A percentile compares a stretch with the other conserved stretches of the same genome.
Conservation (phyloP, 352 stramenopile species). For the Phytophthora fragariae region DNA sequence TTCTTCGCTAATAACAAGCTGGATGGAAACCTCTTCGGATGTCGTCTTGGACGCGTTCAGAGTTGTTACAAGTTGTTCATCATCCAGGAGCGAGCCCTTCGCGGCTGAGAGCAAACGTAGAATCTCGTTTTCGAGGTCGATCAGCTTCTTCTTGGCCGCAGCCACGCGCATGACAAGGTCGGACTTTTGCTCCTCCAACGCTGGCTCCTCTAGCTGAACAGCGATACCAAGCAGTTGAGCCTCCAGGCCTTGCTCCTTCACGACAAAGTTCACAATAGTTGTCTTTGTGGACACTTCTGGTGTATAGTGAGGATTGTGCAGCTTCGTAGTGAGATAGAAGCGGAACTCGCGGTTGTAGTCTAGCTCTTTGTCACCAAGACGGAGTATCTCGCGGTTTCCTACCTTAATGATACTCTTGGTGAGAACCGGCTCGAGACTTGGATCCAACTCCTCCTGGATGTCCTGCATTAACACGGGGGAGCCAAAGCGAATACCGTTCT, state of each 20-base stretch:
- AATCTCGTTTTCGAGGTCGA: slow-evolving; percentile 97
- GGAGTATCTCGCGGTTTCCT: slow-evolving; percentile 94
- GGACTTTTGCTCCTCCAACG: slow-evolving; percentile 95
- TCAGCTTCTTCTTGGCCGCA: slow-evolving; percentile 94
- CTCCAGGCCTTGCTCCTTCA: slow-evolving; percentile 96
- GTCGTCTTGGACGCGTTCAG: slow-evolving; percentile 96
- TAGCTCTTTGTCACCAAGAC: slow-evolving; percentile 95
- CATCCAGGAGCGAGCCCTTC: slow-evolving; percentile 94
- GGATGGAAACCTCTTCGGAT: slow-evolving; percentile 93
- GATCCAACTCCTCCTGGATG: slow-evolving; percentile 96
- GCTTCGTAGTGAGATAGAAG: slow-evolving; percentile 97
- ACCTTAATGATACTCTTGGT: slow-evolving; percentile 96
- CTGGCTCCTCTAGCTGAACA: slow-evolving; percentile 94
- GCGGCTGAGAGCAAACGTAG: slow-evolving; percentile 91
- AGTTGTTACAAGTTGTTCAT: slow-evolving; percentile 95
- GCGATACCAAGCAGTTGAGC: slow-evolving; percentile 95
- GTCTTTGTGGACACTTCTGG: slow-evolving; percentile 96
- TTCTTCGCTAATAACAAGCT: slow-evolving; percentile 94
- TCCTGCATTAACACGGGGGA: slow-evolving; percentile 95
- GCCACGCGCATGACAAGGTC: slow-evolving; percentile 92
- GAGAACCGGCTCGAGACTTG: slow-evolving; percentile 93
- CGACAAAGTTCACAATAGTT: slow-evolving; percentile 97
- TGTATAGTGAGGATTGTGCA: slow-evolving; percentile 96
- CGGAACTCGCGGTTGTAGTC: slow-evolving; percentile 96
- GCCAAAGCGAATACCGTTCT: slow-evolving; percentile 95